A percentile compares a stretch with the other conserved stretches of the same genome.
phyloP scores from a whole-genome alignment of 2,329 filamentous ascomycete genomes.

The Sordariomycetes sp. region DNA sequence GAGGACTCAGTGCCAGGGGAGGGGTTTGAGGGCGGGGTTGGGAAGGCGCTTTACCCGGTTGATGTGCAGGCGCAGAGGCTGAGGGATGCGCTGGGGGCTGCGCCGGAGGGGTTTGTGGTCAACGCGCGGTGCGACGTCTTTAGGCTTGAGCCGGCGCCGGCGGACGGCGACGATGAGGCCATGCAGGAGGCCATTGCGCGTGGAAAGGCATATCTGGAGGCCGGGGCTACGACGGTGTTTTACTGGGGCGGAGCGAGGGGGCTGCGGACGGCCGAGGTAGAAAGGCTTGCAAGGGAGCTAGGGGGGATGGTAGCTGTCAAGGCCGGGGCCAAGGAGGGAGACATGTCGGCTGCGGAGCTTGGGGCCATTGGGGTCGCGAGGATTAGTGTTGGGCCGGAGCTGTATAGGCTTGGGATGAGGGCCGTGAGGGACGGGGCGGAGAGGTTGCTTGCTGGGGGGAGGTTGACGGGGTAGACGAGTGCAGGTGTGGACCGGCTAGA shows the following conservation, averaged over 20 bases:
- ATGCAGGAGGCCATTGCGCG: conserved; percentile 36
- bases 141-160: conserved; percentile 15
- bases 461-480: not conserved
- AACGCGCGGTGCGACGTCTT: conserved; percentile 46
- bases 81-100: conserved; percentile 23
- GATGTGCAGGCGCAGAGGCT: conserved; percentile 35
- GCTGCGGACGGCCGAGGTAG: conserved; percentile 30
- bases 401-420: conserved; percentile 26
- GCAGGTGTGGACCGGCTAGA: too few species aligned
- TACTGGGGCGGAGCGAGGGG: conserved; percentile 40
- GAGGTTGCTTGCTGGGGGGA: conserved; percentile 14
- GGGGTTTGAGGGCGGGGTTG: conserved; percentile 18
- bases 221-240: conserved; percentile 45
- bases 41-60: conserved; percentile 18
- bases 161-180: conserved; percentile 16
- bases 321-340: conserved; percentile 19
- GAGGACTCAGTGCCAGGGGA: conserved; percentile 32
- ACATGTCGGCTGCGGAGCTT: conserved; percentile 28
- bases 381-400: conserved; percentile 37
- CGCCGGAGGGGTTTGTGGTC: conserved; percentile 35
- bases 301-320: conserved; percentile 35
- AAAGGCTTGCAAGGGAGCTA: conserved; percentile 30
- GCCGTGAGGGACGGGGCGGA: conserved; percentile 19
- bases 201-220: conserved; percentile 41
- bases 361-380: conserved; percentile 36